Evolutionary conservation across 805 yeast genomes (phyloP), one percentile per base, ranked within the genome.

Genomic region (Starmerella powellii): DNA sequence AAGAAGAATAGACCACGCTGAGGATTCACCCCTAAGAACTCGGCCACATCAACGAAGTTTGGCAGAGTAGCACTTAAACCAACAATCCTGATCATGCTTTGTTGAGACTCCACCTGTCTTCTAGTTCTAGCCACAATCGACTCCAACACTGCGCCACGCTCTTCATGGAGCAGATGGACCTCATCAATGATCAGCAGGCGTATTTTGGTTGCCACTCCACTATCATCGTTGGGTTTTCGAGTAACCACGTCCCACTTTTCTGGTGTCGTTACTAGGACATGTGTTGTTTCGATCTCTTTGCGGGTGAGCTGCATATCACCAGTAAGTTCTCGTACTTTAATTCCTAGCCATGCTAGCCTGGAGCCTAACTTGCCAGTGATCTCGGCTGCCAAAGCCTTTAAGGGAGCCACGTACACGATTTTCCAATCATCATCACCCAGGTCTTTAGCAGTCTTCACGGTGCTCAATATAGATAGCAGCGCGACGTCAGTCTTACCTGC

Each of bases 171-270:
- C 56, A 91, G 66, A 69, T 91, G 98, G 0, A 91, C 97, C 63
- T 91, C 98, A 67, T 91, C 98, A 47, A 91, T 87, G 45, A 91
- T 84, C 44, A 91, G 64, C 12, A 91, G 63, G 59, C 79, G 83
- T 8, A 91, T 93, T 53, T 85, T 86, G 11, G 81, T 75, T 2
- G 84, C 83, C 36, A 87, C 61, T 51, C 86, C 94, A 38, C 74
- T 75, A 54, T 87, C 96, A 40, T 95, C 96, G 51, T 72, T 80
- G 30, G 87, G 79, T 57, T 91, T 91, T 57, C 97, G 73, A 0
- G 98, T 88, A 2, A 91, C 95, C 2, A 91, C 96, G 63, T 86
- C 96, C 96, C 96, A 86, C 60, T 86, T 86, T 57, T 86, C 96
- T 0, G 96, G 96, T 0, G 96, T 86, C 0, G 95, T 87, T 2